Percentiles rank a stretch among this genome's conserved stretches.
Evolutionary conservation across 164 flowering plant genomes (phyloP).

Genomic region (Cinnamomum micranthum): DNA sequence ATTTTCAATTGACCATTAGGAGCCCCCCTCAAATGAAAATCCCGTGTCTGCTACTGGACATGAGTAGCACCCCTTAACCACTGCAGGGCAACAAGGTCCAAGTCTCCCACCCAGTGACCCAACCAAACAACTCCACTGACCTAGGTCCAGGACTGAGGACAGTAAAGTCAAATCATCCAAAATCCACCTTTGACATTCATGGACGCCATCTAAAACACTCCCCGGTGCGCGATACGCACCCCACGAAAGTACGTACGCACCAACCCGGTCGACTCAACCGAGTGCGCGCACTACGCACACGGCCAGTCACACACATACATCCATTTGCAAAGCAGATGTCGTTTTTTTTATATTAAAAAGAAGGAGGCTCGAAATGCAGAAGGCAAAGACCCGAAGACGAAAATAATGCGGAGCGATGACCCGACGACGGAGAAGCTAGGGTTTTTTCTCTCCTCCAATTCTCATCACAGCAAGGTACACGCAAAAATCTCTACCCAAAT

Average conservation of each 20-base stretch:
- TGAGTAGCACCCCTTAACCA: too few species aligned
- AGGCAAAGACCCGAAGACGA: conserved; percentile 5
- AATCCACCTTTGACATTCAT: too few species aligned
- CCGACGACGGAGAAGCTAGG: conserved; percentile 47
- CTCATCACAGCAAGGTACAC: neutral
- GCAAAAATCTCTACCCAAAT: neutral
- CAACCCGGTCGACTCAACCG: neutral
- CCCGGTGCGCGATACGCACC: neutral
- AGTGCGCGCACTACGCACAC: neutral
- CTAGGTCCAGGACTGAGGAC: too few species aligned
- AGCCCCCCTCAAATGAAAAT: too few species aligned
- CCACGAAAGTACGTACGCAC: neutral
- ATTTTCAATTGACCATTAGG: too few species aligned
- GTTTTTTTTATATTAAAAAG: too few species aligned
- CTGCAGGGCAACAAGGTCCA: too few species aligned
- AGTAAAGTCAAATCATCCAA: too few species aligned
- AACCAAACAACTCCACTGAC: too few species aligned
- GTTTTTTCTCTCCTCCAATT: conserved; percentile 17
- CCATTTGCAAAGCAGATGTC: neutral
- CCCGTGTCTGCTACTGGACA: too few species aligned
- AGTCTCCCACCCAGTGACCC: too few species aligned
- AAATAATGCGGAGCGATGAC: conserved; percentile 41
- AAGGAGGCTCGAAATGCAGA: conserved; percentile 3
- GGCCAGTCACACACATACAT: neutral
- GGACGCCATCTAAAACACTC: too few species aligned